Evolutionary conservation across 345 rosid genomes (phyloP), one percentile per base, ranked within the genome.

Genomic region (Dipteronia sinensis): DNA sequence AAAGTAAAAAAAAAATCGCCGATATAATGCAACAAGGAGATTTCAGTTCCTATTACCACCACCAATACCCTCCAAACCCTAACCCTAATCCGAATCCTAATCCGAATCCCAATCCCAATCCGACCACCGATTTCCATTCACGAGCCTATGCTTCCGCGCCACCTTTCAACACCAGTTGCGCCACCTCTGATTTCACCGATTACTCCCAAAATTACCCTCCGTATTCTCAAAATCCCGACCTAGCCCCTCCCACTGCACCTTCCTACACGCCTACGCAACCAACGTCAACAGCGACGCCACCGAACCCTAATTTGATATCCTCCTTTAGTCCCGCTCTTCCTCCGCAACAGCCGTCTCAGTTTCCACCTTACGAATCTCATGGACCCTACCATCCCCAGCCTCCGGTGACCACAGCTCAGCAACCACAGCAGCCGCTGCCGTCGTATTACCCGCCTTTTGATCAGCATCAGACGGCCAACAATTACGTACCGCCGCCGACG

Each of bases 111-210:
- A 82, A 76, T 47, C 78, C 86, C 3, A 84, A 77, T 75, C 46
- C 85, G 15, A 66, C 89, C 0, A 73, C 89, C 47, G 94, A 90
- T 75, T 91, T 71, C 74, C 42, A 81, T 71, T 92, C 79, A 12
- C 69, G 70, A 34, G 65, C 92, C 5, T 90, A 87, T 88, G 98
- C 99, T 0, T 94, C 99, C 0, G 98, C 98, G 0, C 95, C 99
- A 9, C 98, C 98, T 3, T 90, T 86, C 80, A 62, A 80, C 53
- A 66, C 91, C 76, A 82, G 88, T 69, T 89, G 86, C 82, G 23
- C 86, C 0, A 67, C 88, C 19, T 51, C 86, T n/a, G 97, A 95
- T 80, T 89, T 83, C 87, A 67, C 95, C 9, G 65, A n/a, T 22
- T 87, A 86, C 67, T 64, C 90, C 16, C 85, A 82, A 47, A 90